Conservation (phyloP, 106 monocot genomes). For the Allium sativum region DNA sequence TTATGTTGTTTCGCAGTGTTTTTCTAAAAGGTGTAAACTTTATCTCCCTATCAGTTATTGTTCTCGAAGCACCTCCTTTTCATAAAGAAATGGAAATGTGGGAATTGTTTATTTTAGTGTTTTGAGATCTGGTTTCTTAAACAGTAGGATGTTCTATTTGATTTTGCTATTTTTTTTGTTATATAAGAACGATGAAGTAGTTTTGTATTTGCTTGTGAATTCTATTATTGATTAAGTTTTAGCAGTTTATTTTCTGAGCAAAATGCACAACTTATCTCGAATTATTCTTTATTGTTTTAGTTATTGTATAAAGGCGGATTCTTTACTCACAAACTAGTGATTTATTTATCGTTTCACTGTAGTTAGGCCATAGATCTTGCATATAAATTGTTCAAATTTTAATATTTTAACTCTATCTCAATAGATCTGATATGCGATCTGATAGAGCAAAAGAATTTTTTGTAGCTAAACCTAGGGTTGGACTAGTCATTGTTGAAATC, state of each 20-base stretch:
- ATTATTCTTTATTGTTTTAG: too few species aligned
- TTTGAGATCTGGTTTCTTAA: conserved; percentile 1
- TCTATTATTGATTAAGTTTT: background rate
- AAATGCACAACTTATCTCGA: background rate
- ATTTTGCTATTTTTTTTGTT: background rate
- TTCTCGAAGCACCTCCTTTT: too few species aligned
- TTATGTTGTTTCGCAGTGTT: background rate
- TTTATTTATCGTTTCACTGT: background rate
- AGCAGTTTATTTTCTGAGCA: conserved; percentile 4
- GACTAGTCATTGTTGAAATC: too few species aligned
- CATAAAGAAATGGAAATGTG: background rate
- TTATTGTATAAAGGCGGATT: background rate
- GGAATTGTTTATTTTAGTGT: conserved; percentile 2
- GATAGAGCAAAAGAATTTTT: background rate
- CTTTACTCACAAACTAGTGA: background rate
- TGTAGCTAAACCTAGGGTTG: background rate
- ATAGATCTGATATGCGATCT: background rate
- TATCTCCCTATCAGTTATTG: background rate
- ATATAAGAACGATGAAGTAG: background rate
- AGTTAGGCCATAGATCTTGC: conserved; percentile 1
- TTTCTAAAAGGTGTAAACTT: conserved; percentile 1
- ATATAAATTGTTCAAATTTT: background rate
- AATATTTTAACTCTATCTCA: background rate
- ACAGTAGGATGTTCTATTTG: background rate
- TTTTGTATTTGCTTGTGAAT: background rate